Evolutionary conservation across 2,329 filamentous ascomycete species (phyloP).

Genomic region (Diaporthe citrichinensis): DNA sequence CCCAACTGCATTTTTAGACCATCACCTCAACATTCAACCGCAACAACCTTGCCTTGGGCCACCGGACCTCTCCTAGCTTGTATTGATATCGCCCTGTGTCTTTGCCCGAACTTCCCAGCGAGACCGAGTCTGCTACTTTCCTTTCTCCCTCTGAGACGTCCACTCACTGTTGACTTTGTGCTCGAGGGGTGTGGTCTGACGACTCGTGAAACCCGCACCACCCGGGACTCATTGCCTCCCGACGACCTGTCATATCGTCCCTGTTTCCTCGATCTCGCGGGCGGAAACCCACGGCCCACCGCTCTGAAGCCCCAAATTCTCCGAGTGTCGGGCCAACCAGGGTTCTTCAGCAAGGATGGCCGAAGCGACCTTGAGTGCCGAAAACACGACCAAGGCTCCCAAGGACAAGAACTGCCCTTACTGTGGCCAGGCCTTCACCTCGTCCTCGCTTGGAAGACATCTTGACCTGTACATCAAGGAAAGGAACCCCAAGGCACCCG

Average conservation of each 20-base stretch:
- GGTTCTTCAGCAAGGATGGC: slow-evolving; percentile 45
- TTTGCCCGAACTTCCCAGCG: neutral
- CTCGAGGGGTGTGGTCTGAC: slow-evolving; percentile 3
- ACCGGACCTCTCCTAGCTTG: slow-evolving; percentile 6
- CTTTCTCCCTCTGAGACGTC: neutral
- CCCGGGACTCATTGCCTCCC: neutral
- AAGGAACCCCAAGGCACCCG: slow-evolving; percentile 88
- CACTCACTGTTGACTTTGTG: neutral
- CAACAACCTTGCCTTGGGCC: neutral
- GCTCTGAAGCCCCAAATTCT: slow-evolving; percentile 3
- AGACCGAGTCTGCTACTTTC: neutral
- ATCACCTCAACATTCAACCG: slow-evolving; percentile 15
- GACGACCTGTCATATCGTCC: slow-evolving; percentile 10
- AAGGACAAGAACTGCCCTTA: slow-evolving; percentile 94
- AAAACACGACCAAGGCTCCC: slow-evolving; percentile 63
- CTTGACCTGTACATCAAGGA: slow-evolving; percentile 95
- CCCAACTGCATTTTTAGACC: slow-evolving; percentile 11
- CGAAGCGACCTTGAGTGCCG: slow-evolving; percentile 50
- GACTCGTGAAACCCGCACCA: neutral
- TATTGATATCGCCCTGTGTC: neutral
- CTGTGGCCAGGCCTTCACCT: slow-evolving; percentile 91
- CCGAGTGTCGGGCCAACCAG: slow-evolving; percentile 21
- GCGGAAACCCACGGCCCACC: slow-evolving; percentile 18
- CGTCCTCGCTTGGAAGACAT: slow-evolving; percentile 92
- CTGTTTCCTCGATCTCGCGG: slow-evolving; percentile 4